phyloP scores from a whole-genome alignment of 495 filamentous ascomycete species.

The Penicillium manginii region DNA sequence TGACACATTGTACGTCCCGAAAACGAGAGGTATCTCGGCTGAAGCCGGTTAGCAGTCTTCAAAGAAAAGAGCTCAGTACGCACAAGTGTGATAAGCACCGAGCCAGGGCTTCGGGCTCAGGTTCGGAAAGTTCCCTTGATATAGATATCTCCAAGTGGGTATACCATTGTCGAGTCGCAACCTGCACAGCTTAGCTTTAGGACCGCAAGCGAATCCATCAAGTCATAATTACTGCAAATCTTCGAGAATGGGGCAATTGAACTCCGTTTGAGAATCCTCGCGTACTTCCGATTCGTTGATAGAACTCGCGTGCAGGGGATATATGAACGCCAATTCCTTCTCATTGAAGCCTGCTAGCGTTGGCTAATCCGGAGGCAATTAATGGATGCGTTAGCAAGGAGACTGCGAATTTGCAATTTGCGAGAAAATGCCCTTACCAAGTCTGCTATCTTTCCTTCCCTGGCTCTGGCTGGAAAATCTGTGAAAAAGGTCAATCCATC shows the following conservation, averaged over 20 bases:
- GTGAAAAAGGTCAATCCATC: slow-evolving; percentile 17
- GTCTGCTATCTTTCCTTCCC: background rate
- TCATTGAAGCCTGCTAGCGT: slow-evolving; percentile 12
- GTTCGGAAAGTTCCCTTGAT: slow-evolving; percentile 52
- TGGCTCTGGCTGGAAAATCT: slow-evolving; percentile 11
- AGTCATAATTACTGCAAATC: background rate
- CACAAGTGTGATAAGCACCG: slow-evolving; percentile 55
- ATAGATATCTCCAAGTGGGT: slow-evolving; percentile 55
- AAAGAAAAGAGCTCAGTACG: background rate
- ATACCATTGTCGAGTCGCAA: slow-evolving; percentile 21
- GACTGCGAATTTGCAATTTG: background rate
- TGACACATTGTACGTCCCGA: slow-evolving; percentile 38
- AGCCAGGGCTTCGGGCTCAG: slow-evolving; percentile 46
- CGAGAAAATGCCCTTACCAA: background rate
- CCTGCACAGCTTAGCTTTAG: background rate
- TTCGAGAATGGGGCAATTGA: background rate
- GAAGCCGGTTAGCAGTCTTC: background rate
- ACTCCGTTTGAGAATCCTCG: background rate
- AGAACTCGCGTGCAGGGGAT: background rate
- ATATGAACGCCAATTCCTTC: slow-evolving; percentile 12
- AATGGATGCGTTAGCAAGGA: background rate
- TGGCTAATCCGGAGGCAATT: background rate
- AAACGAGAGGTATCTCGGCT: slow-evolving; percentile 46
- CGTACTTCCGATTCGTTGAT: background rate
- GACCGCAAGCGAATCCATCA: background rate